Base-by-base conservation (phyloP, 768 basidiomycete species). In the Russula sp. region DNA sequence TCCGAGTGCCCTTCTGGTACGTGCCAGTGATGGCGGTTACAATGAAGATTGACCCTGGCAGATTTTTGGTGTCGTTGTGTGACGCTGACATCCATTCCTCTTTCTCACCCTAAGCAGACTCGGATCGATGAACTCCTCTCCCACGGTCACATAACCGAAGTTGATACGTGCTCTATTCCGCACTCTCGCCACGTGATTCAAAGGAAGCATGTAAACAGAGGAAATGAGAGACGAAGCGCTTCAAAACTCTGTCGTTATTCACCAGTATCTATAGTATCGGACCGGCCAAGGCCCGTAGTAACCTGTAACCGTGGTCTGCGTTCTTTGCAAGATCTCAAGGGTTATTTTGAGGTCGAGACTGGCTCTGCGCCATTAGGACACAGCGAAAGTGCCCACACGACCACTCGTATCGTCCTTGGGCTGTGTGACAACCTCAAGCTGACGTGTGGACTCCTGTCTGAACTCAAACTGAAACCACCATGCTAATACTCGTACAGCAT, bases 221-320 rank as follows among this genome's bases (percentile, higher is more conserved):
- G 10, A 82, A 82, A 10, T 73, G 74, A 22, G 30, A 6, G 7
- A 84, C 84, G 0, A 66, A 78, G 26, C 83, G 88, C 40, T 90
- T 83, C 71, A 74, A 77, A 57, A 73, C 83, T 0, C 79, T 92
- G 9, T 79, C 80, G 8, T 70, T 76, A 0, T 90, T 94, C 69
- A 76, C 81, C 16, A 78, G 81, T 7, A 75, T 94, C 61, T 85
- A 94, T 59, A 87, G 89, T 9, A 85, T 94, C 38, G 92, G 92
- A 7, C 79, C 90, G 0, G 73, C 76, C n/a, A 89, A 80, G 8
- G 89, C 92, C 7, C 81, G 84, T 7, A 76, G 79, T 40, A 78
- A n/a, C n/a, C n/a, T 92, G 6, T 90, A 86, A 81, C 36, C 76
- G 80, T 48, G 87, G 88, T 2, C 73, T 91, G 50, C 83, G 90